Base-by-base conservation (phyloP, 768 basidiomycete species). In the Tylopilus intermedius region DNA sequence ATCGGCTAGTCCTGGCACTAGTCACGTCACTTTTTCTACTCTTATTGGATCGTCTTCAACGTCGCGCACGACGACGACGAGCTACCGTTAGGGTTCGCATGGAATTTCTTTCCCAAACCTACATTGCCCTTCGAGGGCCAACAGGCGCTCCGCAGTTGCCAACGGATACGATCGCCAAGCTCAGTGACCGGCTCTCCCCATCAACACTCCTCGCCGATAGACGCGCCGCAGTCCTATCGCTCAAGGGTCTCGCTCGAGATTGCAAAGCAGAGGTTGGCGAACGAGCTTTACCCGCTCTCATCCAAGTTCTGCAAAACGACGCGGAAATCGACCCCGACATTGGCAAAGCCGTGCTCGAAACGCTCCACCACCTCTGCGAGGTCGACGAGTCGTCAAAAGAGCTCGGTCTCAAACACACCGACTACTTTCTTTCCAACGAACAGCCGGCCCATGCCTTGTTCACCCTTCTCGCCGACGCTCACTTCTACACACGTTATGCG, bases 231-330 rank as follows among this genome's bases (percentile, higher is more conserved):
- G 87, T 99, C n/a, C 75, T 96, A 48, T 82, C 92, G 1, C 79
- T 99, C 58, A 98, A 98, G 67, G 95, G 94, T 21, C 83, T 98
- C 49, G 76, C 86, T 43, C 81, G 94, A 53, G 94, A 96, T 69
- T 92, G 88, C 76, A 94, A 89, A 67, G 77, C 84, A 54, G 91
- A 96, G 53, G 89, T 97, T 21, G 94, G 92, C 14, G 77, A 81
- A 55, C 77, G 78, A 44, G 88, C 92, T 1, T 75, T 98, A 8
- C 72, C 79, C 8, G 87, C 90, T 4, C 79, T 98, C 15, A 65
- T 96, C 4, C 84, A 87, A 27, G 87, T 91, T 30, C 74, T 97
- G 30, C 79, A 86, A 62, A 88, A 88, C 54, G 94, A 97, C 65
- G 89, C 93, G 0, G 85, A 90, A 59, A 80, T 93, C 47, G 96